Evolutionary conservation across 768 basidiomycete species (phyloP).

Genomic region (Boletus pseudopeckii): DNA sequence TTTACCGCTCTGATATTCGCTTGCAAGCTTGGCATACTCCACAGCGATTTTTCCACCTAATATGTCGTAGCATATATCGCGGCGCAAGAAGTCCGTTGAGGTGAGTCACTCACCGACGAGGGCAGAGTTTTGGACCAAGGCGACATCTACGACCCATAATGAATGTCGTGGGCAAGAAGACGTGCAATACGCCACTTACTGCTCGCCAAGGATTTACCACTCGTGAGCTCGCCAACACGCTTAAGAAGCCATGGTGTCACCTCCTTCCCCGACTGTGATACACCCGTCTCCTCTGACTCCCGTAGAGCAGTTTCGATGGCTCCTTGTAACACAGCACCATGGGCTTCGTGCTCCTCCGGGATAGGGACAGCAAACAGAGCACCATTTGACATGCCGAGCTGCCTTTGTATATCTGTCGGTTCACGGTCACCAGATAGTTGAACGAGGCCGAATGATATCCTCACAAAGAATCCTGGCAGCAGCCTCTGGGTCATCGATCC

Average conservation of each 20-base stretch:
- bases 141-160: constrained; percentile 58
- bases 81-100: background rate
- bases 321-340: constrained; percentile 66
- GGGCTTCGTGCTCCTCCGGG: constrained; percentile 65
- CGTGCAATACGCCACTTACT: constrained; percentile 42
- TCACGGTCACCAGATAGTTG: background rate
- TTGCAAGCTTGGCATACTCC: constrained; percentile 58
- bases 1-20: constrained; percentile 14
- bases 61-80: background rate
- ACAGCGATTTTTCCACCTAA: constrained; percentile 77
- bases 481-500: constrained; percentile 51
- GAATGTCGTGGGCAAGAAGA: background rate
- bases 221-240: constrained; percentile 77
- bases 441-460: constrained; percentile 23
- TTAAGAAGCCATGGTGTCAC: constrained; percentile 92
- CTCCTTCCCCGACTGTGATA: constrained; percentile 80
- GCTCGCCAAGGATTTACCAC: constrained; percentile 68
- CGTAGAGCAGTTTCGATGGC: constrained; percentile 80
- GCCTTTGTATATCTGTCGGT: constrained; percentile 58
- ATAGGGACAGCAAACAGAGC: constrained; percentile 88
- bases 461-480: constrained; percentile 77
- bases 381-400: constrained; percentile 72
- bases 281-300: constrained; percentile 79
- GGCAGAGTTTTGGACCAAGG: constrained; percentile 86
- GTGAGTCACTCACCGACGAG: constrained; percentile 56